phyloP scores from a whole-genome alignment of 805 yeast genomes.

The Torulaspora indica region DNA sequence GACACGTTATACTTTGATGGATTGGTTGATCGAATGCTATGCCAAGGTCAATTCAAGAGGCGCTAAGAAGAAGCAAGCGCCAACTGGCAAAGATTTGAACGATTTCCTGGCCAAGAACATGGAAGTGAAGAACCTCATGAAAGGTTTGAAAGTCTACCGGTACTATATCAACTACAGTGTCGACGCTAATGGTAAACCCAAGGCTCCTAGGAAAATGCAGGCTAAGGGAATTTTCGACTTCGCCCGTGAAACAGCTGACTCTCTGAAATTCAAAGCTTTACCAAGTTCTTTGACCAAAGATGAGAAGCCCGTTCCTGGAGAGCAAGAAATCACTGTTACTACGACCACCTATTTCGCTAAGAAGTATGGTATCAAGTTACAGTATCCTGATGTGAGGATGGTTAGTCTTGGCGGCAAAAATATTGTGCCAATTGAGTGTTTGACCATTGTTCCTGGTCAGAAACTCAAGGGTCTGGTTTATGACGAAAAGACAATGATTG shows the following conservation, averaged over 20 bases:
- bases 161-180: constrained; percentile 24
- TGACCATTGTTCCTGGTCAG: constrained; percentile 25
- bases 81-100: constrained; percentile 19
- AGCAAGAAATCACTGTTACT: constrained; percentile 12
- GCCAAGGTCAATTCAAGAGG: constrained; percentile 9
- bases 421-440: constrained; percentile 23
- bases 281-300: constrained; percentile 16
- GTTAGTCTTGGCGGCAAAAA: constrained; percentile 21
- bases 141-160: constrained; percentile 23
- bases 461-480: constrained; percentile 20
- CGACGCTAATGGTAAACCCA: constrained; percentile 22
- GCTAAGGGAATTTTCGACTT: constrained; percentile 20
- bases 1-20: constrained; percentile 16
- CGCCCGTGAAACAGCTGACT: constrained; percentile 23
- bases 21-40: constrained; percentile 25
- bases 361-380: constrained; percentile 20
- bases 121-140: constrained; percentile 16
- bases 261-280: constrained; percentile 16
- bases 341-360: constrained; percentile 17
- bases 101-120: constrained; percentile 17
- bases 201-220: constrained; percentile 18
- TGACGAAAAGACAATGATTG: constrained; percentile 18
- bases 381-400: constrained; percentile 22
- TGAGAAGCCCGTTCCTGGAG: constrained; percentile 10
- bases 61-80: background rate